Conservation (phyloP, 169 alveolate species). For the Eimeria maxima region DNA sequence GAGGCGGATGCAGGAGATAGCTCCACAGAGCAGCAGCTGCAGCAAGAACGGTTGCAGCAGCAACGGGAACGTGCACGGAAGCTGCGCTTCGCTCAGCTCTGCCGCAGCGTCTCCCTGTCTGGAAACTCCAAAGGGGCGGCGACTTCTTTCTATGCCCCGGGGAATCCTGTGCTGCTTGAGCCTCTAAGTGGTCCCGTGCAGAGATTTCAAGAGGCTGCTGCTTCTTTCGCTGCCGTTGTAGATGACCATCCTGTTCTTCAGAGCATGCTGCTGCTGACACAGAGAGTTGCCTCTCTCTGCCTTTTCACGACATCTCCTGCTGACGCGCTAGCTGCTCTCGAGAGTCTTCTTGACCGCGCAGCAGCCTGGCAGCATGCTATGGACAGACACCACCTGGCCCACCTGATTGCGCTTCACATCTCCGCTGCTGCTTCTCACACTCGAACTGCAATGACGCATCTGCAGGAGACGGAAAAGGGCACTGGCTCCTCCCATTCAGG, state of each 20-base stretch:
- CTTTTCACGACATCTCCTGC: constrained; percentile 81
- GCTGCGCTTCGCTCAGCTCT: constrained; percentile 75
- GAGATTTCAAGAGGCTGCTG: constrained; percentile 65
- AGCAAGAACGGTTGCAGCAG: constrained; percentile 75
- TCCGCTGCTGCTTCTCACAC: neutral
- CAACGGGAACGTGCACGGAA: constrained; percentile 83
- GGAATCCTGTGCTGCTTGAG: constrained; percentile 76
- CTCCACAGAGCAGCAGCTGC: constrained; percentile 69
- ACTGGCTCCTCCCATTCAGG: neutral
- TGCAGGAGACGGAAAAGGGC: neutral
- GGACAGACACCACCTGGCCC: constrained; percentile 76
- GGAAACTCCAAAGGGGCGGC: constrained; percentile 52
- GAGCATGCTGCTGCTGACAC: constrained; percentile 55
- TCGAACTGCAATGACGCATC: neutral
- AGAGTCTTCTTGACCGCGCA: constrained; percentile 81
- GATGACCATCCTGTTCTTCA: constrained; percentile 77
- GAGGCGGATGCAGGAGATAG: neutral
- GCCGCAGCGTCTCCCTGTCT: constrained; percentile 21
- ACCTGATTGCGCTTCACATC: constrained; percentile 6
- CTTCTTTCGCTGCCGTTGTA: constrained; percentile 3
- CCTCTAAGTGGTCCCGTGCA: constrained; percentile 73
- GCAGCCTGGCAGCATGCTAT: constrained; percentile 77
- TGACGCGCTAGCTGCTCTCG: constrained; percentile 74
- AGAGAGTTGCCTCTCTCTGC: constrained; percentile 41
- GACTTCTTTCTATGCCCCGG: constrained; percentile 68